Base-by-base conservation (phyloP, 2,329 filamentous ascomycete genomes). In the Hortaea sp. region DNA sequence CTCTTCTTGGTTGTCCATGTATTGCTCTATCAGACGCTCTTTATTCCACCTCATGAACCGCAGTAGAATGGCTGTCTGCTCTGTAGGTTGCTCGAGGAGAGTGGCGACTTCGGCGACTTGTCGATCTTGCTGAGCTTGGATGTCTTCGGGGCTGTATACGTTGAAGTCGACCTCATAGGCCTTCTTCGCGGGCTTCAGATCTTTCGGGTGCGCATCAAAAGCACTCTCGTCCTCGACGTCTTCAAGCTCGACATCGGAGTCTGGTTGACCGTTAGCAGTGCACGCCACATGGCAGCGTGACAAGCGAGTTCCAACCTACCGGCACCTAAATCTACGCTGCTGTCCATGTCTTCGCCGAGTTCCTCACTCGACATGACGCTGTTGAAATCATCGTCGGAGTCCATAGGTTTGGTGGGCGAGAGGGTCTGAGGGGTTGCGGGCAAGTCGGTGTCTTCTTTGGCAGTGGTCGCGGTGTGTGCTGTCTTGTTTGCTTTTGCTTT, bases 11-110 rank as follows among this genome's bases (percentile, higher is more conserved):
- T 79, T 78, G 53, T 98, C 90, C 89, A 98, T 95, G 66, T 97
- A 97, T 53, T 88, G 82, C 61, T 98, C 92, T 47, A 97, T 89
- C 55, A 98, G 66, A 35, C 86, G 82, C 64, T 98, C 92, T 65
- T 95, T 92, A 67, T 97, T 97, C 92, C 92, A 98, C 61, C 88
- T 79, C 57, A 86, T 87, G 66, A 92, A 79, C 41, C 92, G 84
- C 49, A 98, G 73, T 37, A 98, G 74, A 44, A 98, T 95, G 27
- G 89, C 90, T 0, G 86, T 82, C 52, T 92, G 86, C 67, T 97
- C 92, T 57, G 87, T 85, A 11, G 85, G 81, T 62, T 95, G 82
- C 49, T 89, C 86, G 32, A 98, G 76, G 53, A 98, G 90, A 72
- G 84, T 85, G 53, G 92, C 88, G 49, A 97, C 88, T 63, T 97